Evolutionary conservation across 768 basidiomycete genomes (phyloP).

Genomic region (Kwoniella mangroviensis): DNA sequence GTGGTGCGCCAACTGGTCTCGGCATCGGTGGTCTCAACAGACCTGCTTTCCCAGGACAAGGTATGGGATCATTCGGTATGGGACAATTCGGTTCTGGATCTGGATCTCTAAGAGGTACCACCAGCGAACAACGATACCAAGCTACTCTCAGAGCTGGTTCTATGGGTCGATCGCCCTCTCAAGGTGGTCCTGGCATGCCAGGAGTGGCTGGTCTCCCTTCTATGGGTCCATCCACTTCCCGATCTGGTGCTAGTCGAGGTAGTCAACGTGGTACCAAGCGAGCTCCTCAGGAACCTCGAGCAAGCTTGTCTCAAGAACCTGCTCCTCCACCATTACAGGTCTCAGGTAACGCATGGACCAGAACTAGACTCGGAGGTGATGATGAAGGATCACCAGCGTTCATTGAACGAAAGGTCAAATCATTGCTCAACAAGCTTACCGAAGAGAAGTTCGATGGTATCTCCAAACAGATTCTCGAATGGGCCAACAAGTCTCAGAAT

Average conservation of each 20-base stretch:
- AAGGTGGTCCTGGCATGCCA: slow-evolving; percentile 58
- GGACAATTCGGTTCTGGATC: slow-evolving; percentile 47
- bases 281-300: slow-evolving; percentile 61
- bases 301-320: slow-evolving; percentile 61
- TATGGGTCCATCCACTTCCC: slow-evolving; percentile 41
- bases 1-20: slow-evolving; percentile 63
- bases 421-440: slow-evolving; percentile 90
- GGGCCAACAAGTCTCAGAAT: slow-evolving; percentile 91
- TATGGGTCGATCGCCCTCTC: slow-evolving; percentile 69
- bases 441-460: slow-evolving; percentile 97
- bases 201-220: slow-evolving; percentile 39
- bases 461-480: slow-evolving; percentile 89
- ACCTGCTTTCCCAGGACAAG: slow-evolving; percentile 41
- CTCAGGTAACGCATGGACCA: slow-evolving; percentile 82
- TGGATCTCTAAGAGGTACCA: slow-evolving; percentile 40
- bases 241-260: slow-evolving; percentile 65
- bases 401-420: slow-evolving; percentile 91
- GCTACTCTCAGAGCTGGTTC: slow-evolving; percentile 45
- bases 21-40: slow-evolving; percentile 59
- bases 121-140: slow-evolving; percentile 42
- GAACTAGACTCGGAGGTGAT: slow-evolving; percentile 57
- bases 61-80: slow-evolving; percentile 55
- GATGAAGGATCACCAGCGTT: slow-evolving; percentile 77
- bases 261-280: slow-evolving; percentile 85
- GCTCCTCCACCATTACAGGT: slow-evolving; percentile 73